Conservation (phyloP, 176 grass and related monocot species). For the Cocos nucifera region DNA sequence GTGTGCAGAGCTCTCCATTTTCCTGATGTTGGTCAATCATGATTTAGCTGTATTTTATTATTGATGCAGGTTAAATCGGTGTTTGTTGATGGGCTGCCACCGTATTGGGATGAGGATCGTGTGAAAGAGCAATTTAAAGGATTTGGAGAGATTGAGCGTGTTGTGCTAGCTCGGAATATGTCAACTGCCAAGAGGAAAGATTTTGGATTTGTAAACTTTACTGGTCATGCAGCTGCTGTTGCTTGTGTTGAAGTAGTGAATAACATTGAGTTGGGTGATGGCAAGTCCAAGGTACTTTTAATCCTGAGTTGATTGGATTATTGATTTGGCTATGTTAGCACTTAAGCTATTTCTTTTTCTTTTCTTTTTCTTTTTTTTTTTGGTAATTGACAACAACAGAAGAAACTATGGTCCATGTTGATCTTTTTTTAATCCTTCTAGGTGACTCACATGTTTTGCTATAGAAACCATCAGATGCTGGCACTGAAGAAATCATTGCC, state of each 20-base stretch:
- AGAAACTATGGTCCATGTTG: too few relatives aligned
- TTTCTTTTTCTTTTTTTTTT: too few relatives aligned
- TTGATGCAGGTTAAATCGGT: conserved; percentile 51
- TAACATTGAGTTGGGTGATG: conserved; percentile 38
- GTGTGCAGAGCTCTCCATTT: too few relatives aligned
- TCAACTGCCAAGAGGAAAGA: conserved; percentile 66
- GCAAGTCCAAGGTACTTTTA: conserved; percentile 44
- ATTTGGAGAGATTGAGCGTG: conserved; percentile 55
- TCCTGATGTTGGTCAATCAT: background rate
- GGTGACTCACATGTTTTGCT: too few relatives aligned
- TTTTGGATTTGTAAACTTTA: conserved; percentile 83
- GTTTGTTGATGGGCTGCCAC: conserved; percentile 64
- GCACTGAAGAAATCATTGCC: too few relatives aligned
- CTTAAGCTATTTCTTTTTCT: too few relatives aligned
- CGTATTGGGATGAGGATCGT: conserved; percentile 67
- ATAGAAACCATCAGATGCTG: too few relatives aligned
- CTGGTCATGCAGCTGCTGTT: conserved; percentile 48
- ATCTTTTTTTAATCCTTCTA: too few relatives aligned
- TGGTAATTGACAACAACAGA: too few relatives aligned
- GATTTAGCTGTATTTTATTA: background rate
- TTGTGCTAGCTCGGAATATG: conserved; percentile 78
- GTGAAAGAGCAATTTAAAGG: conserved; percentile 54
- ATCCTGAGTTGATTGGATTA: background rate
- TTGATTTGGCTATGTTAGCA: too few relatives aligned
- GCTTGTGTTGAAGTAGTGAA: conserved; percentile 57